Conservation (phyloP, 371 early-diverging fungal species). For the Apophysomyces sp. region DNA sequence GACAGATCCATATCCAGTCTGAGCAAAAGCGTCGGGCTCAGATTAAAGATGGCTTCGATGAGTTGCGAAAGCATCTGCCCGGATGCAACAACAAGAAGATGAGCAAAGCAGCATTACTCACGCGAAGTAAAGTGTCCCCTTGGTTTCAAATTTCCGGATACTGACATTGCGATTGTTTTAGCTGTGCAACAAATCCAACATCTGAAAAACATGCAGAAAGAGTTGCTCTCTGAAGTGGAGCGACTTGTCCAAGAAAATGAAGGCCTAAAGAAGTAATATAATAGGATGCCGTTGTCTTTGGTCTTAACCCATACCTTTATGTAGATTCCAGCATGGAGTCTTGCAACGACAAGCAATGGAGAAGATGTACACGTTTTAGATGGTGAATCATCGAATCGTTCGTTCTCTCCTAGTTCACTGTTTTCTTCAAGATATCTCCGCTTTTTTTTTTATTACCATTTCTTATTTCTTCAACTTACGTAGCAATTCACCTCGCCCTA, state of each 20-base stretch:
- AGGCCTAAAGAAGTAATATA: slow-evolving; percentile 46
- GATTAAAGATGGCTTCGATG: slow-evolving; percentile 55
- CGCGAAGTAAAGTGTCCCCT: slow-evolving; percentile 36
- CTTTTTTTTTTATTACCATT: background rate
- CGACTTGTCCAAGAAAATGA: slow-evolving; percentile 50
- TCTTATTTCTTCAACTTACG: background rate
- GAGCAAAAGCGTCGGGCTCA: slow-evolving; percentile 55
- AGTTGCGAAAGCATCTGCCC: slow-evolving; percentile 49
- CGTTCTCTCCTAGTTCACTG: background rate
- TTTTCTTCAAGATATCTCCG: background rate
- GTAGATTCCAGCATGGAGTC: slow-evolving; percentile 49
- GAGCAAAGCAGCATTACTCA: slow-evolving; percentile 56
- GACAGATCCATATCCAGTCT: slow-evolving; percentile 56
- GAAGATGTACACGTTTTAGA: slow-evolving; percentile 47
- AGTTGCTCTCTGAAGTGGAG: slow-evolving; percentile 49
- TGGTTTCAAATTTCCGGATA: background rate
- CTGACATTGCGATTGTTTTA: slow-evolving; percentile 4
- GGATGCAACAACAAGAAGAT: slow-evolving; percentile 56
- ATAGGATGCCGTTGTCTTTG: no score
- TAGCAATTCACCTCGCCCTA: slow-evolving; percentile 3
- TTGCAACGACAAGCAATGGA: slow-evolving; percentile 54
- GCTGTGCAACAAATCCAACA: slow-evolving; percentile 54
- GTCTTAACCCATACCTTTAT: background rate
- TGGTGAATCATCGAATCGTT: background rate
- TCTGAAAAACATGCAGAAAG: slow-evolving; percentile 43